Evolutionary conservation across 2,329 filamentous ascomycete species (phyloP), one percentile per base, ranked within the genome.

Genomic region (Fusarium fracticaudum): DNA sequence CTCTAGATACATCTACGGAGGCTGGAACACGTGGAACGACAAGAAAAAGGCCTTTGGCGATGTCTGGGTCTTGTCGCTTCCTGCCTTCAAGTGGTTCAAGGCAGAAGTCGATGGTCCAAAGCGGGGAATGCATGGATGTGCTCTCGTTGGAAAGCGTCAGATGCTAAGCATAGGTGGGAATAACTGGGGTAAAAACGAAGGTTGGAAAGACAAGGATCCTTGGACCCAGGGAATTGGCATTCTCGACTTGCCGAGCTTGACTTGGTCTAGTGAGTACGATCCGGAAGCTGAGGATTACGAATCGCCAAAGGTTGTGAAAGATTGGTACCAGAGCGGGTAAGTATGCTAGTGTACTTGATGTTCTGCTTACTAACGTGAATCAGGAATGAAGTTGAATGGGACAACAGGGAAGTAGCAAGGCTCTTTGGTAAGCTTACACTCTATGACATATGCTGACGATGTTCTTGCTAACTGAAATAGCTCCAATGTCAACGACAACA

Each of bases 1-100:
- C 6, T 35, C 4, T 20, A 61, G 54, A 55, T 61, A 50, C 15
- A 48, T 61, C 14, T 69, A 61, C 7, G 48, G 66, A 11, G 55
- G 40, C 20, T 60, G 61, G 61, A 59, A 47, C 4, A 35, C 17
- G 5, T 63, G 43, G 51, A 44, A 67, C 12, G 24, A 29, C 8
- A 63, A 48, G 22, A 60, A 12, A 4, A 51, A 17, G 9, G 20
- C 38, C 6, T 64, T 7, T 20, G 61, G 33, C 2, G 38, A 62
- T 8, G n/a, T 63, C 9, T 58, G 24, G 45, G 47, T 58, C 1
- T 12, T 58, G 17, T 51, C 48, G 8, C 38, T 67, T 4, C 57
- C 63, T 6, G 66, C 40, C 10, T 69, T 61, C 24, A 53, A 35
- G 14, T 55, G 62, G 48, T 67, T 67, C 37, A 67, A 50, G 26